Conservation (phyloP, 1,139 yeast genomes). For the Hansenula sp. region DNA sequence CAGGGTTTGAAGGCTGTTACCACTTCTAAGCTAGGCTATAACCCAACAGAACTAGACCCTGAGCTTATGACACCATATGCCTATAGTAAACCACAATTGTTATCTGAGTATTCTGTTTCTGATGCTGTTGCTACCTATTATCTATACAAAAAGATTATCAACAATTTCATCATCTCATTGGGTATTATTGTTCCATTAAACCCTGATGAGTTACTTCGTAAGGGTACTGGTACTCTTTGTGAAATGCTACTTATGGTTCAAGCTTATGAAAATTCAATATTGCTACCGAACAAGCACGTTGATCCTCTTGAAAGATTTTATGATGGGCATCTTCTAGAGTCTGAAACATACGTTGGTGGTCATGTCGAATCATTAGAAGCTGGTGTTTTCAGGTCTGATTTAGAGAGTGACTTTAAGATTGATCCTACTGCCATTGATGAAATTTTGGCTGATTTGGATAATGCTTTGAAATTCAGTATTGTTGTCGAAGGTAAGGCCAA, state of each 20-base stretch:
- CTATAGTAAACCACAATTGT: slow-evolving; percentile 82
- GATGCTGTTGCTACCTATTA: slow-evolving; percentile 99
- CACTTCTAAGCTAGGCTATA: slow-evolving; percentile 91
- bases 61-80: slow-evolving; percentile 99
- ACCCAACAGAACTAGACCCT: slow-evolving; percentile 95
- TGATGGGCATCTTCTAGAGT: slow-evolving; percentile 88
- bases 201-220: slow-evolving; percentile 93
- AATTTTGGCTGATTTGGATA: slow-evolving; percentile 65
- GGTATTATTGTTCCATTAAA: slow-evolving; percentile 94
- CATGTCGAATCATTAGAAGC: slow-evolving; percentile 98
- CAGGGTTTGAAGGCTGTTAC: slow-evolving; percentile 99
- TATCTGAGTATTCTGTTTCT: slow-evolving; percentile 96
- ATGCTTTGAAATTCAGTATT: slow-evolving; percentile 77
- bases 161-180: slow-evolving; percentile 93
- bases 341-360: slow-evolving; percentile 98
- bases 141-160: slow-evolving; percentile 92
- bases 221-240: slow-evolving; percentile 98
- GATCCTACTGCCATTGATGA: slow-evolving; percentile 86
- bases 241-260: slow-evolving; percentile 98
- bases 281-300: slow-evolving; percentile 88
- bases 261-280: slow-evolving; percentile 73
- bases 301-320: slow-evolving; percentile 93
- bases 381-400: slow-evolving; percentile 93
- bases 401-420: slow-evolving; percentile 68
- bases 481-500: slow-evolving; percentile 76